A percentile compares a stretch with the other conserved stretches of the same genome.
Evolutionary conservation across 2,329 filamentous ascomycete species (phyloP).

Genomic region (Apiospora arundinis): DNA sequence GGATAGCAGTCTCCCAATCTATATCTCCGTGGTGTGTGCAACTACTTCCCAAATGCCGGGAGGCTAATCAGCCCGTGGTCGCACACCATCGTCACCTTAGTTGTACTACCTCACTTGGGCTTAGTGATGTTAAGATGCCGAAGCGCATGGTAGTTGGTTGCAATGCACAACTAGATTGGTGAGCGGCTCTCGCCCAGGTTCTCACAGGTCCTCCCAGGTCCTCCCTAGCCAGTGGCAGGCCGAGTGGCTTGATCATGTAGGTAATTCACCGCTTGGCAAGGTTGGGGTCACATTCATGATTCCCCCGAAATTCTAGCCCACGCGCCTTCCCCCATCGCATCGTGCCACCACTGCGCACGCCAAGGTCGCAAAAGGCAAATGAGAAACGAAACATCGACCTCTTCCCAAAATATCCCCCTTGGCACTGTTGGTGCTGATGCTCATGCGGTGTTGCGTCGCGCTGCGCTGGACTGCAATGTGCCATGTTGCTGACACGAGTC

Average conservation of each 20-base stretch:
- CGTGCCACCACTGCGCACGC: slow-evolving; percentile 1
- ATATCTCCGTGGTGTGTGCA: not conserved
- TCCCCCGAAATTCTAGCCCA: not conserved
- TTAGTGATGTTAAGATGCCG: not conserved
- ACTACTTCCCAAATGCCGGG: slow-evolving; percentile 11
- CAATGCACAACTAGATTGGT: not conserved
- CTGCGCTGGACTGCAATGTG: not conserved
- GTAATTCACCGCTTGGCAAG: not conserved
- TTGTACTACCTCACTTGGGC: not conserved
- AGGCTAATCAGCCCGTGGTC: not conserved
- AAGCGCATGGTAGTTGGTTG: not conserved
- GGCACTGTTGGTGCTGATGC: slow-evolving; percentile 5
- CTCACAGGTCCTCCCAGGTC: too few relatives aligned
- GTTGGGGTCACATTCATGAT: not conserved
- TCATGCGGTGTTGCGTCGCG: not conserved
- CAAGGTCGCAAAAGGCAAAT: slow-evolving; percentile 11
- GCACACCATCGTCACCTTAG: not conserved
- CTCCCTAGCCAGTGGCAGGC: not conserved
- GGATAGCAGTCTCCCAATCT: not conserved
- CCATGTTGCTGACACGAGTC: slow-evolving; percentile 4
- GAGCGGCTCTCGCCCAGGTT: not conserved
- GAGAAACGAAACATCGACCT: not conserved
- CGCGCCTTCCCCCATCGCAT: not conserved
- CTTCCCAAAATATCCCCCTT: slow-evolving; percentile 9
- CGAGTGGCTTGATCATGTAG: not conserved